Evolutionary conservation across 805 yeast species (phyloP).

Genomic region (Candida coleopterorum): DNA sequence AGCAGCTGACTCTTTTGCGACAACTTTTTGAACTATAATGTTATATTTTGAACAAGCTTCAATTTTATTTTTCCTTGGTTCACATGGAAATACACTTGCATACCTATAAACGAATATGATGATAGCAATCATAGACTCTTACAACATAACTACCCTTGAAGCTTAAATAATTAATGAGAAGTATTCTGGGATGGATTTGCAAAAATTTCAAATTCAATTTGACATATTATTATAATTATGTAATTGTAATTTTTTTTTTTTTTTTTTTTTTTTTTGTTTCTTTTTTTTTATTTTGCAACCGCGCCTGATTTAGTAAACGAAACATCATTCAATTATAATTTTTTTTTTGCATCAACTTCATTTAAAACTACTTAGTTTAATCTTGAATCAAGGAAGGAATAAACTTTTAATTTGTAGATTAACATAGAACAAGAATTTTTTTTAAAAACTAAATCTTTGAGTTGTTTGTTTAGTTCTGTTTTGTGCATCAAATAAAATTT

Average conservation of each 20-base stretch:
- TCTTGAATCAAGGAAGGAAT: neutral
- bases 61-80: constrained; percentile 48
- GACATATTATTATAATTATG: no score
- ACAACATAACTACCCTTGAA: constrained; percentile 49
- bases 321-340: no score
- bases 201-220: no score
- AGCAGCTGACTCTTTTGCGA: constrained; percentile 59
- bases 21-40: constrained; percentile 66
- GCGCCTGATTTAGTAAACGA: neutral
- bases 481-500: neutral
- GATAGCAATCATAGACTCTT: constrained; percentile 56
- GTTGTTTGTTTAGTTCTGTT: neutral
- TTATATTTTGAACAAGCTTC: constrained; percentile 49
- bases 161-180: constrained; percentile 48
- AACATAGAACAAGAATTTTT: constrained; percentile 4
- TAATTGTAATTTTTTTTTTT: no score
- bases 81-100: constrained; percentile 26
- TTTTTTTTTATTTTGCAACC: neutral
- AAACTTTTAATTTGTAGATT: neutral
- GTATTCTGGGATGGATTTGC: constrained; percentile 41
- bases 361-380: neutral
- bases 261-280: no score
- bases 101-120: constrained; percentile 60
- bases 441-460: neutral
- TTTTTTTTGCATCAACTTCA: neutral